Evolutionary conservation across 148 eudicot species (phyloP), one percentile per base, ranked within the genome.

Genomic region (Agrostemma githago): DNA sequence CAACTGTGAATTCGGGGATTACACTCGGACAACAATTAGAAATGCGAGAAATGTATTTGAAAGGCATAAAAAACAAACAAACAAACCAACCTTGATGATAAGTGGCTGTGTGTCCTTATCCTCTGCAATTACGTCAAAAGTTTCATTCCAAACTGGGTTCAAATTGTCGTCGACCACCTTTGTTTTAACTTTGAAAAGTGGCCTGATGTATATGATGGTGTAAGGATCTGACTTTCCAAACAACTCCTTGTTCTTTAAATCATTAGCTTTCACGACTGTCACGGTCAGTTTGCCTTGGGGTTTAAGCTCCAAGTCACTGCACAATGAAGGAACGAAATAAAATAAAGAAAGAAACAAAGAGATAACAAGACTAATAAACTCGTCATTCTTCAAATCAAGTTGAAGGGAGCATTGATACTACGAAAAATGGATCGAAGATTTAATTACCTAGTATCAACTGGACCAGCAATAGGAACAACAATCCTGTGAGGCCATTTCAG

Each of bases 161-260:
- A 95, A 84, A 85, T 92, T 92, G 79, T 95, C 89, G 0, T 92
- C 89, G 39, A 95, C 76, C 16, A 84, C 86, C 82, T 90, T 92
- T 56, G 98, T 87, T 79, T 90, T 95, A 37, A 92, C 90, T 85
- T 92, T 95, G 71, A 90, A 90, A 68, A 95, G 84, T 8, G 97
- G 93, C 44, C 92, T 92, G 67, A 95, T 79, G 72, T 86, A 76
- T 38, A 92, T 73, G 46, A 86, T 84, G 20, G 82, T 85, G 71
- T 95, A 95, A 44, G 98, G 98, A 86, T 95, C 98, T 61, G 98
- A 95, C 79, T 95, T 95, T 79, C 98, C 98, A 77, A 95, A 89
- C 84, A 90, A 62, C 79, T 95, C 98, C 86, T 70, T 86, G 85
- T 95, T 95, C 87, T 95, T 95, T 85, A 95, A 80, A 72, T 84